Evolutionary conservation across 345 rosid genomes (phyloP).

Genomic region (Hibiscus syriacus): DNA sequence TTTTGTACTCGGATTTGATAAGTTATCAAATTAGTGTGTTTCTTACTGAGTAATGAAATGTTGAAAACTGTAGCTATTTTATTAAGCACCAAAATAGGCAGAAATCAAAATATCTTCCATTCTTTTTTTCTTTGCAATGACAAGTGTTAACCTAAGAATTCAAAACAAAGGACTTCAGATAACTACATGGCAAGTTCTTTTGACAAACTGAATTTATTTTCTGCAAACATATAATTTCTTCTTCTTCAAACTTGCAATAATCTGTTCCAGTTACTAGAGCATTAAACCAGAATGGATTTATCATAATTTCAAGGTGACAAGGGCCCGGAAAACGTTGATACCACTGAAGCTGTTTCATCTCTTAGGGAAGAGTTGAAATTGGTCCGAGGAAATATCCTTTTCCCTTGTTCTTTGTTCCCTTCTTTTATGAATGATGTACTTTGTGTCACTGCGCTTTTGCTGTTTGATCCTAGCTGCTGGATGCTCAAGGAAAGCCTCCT

Average conservation of each 20-base stretch:
- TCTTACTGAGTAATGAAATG: background rate
- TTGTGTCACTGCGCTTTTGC: constrained; percentile 35
- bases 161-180: background rate
- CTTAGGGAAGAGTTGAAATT: constrained; percentile 31
- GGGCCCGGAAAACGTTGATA: constrained; percentile 70
- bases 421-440: constrained; percentile 46
- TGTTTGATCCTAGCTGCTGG: constrained; percentile 38
- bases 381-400: constrained; percentile 27
- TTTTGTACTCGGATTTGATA: background rate
- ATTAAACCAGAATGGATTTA: background rate
- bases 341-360: constrained; percentile 71
- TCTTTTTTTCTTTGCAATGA: background rate
- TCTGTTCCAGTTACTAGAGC: background rate
- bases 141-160: background rate
- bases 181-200: background rate
- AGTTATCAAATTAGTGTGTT: background rate
- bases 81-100: background rate
- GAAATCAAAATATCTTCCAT: background rate
- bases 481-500: constrained; percentile 41
- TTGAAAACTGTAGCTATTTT: background rate
- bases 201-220: constrained; percentile 6
- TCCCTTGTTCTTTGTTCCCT: constrained; percentile 36
- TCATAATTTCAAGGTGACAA: constrained; percentile 42
- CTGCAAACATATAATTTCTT: background rate
- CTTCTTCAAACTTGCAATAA: background rate